These are phyloP conservation scores for Pinus albicaulis DNA, from an alignment of 75 land plant genomes.

Conservation along the genomic window DNA sequence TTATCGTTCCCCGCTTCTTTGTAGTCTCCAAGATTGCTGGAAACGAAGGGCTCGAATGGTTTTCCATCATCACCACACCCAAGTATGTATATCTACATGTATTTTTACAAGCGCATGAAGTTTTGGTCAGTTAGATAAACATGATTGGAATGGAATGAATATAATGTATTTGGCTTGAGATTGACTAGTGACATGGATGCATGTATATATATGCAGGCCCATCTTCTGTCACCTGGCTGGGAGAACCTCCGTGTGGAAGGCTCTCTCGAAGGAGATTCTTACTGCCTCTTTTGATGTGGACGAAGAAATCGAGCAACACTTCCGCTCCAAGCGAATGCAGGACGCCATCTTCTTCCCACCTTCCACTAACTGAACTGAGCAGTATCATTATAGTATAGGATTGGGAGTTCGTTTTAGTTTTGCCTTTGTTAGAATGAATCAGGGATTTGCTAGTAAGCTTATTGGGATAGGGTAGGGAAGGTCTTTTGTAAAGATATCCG, in stretches of 20 bases:
- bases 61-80: slow-evolving; percentile 81
- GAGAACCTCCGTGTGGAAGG: slow-evolving; percentile 68
- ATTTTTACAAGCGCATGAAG: too few species aligned
- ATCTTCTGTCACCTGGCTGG: slow-evolving; percentile 71
- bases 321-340: slow-evolving; percentile 33
- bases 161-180: neutral
- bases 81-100: slow-evolving; percentile 33
- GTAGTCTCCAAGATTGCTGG: slow-evolving; percentile 77
- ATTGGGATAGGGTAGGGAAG: too few species aligned
- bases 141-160: neutral
- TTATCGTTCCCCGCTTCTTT: slow-evolving; percentile 79
- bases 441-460: too few species aligned
- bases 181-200: neutral
- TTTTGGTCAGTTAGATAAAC: neutral
- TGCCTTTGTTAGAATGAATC: too few species aligned
- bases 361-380: neutral
- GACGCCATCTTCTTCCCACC: slow-evolving; percentile 78
- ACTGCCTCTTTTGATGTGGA: slow-evolving; percentile 56
- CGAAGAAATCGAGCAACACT: slow-evolving; percentile 46
- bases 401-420: too few species aligned
- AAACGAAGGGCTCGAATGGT: slow-evolving; percentile 69
- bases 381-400: too few species aligned
- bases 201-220: slow-evolving; percentile 36
- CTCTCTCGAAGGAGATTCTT: slow-evolving; percentile 59
- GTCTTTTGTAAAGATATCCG: too few species aligned